phyloP scores from a whole-genome alignment of 108 stramenopile species.

The Fistulifera solaris region DNA sequence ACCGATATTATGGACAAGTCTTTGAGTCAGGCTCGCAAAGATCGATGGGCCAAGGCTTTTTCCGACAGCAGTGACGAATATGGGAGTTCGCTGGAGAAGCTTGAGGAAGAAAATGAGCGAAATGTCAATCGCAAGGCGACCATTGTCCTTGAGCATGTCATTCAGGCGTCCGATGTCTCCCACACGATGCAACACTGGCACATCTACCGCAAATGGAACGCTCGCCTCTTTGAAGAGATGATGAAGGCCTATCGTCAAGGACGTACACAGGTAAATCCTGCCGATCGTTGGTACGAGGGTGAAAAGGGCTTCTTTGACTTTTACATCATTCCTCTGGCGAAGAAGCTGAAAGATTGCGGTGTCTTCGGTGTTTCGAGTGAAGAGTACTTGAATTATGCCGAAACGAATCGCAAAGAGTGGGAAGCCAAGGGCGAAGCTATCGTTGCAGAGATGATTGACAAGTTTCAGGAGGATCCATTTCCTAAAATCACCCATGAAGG shows the following conservation, averaged over 20 bases:
- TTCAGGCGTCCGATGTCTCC: background rate
- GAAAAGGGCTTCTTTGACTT: slow-evolving; percentile 1
- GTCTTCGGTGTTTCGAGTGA: background rate
- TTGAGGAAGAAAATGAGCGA: too few species aligned
- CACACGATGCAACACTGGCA: too few species aligned
- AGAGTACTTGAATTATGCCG: slow-evolving; percentile 6
- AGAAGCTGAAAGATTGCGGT: too few species aligned
- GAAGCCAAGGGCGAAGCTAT: too few species aligned
- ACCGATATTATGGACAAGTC: slow-evolving; percentile 41
- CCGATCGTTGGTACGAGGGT: slow-evolving; percentile 5
- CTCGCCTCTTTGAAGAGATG: slow-evolving; percentile 6
- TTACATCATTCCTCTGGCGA: too few species aligned
- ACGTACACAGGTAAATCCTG: background rate
- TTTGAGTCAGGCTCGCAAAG: slow-evolving; percentile 17
- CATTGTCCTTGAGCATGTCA: background rate
- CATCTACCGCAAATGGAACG: too few species aligned
- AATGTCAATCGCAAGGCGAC: too few species aligned
- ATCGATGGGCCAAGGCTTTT: slow-evolving; percentile 39
- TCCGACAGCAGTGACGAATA: background rate
- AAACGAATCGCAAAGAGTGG: background rate
- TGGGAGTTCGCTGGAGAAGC: too few species aligned
- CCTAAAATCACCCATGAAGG: too few species aligned
- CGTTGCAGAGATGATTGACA: too few species aligned
- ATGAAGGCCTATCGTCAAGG: slow-evolving; percentile 3
- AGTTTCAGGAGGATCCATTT: too few species aligned